These are phyloP conservation scores for Kazachstania psychrophila DNA, from an alignment of 805 yeast species.

Conservation along the genomic window DNA sequence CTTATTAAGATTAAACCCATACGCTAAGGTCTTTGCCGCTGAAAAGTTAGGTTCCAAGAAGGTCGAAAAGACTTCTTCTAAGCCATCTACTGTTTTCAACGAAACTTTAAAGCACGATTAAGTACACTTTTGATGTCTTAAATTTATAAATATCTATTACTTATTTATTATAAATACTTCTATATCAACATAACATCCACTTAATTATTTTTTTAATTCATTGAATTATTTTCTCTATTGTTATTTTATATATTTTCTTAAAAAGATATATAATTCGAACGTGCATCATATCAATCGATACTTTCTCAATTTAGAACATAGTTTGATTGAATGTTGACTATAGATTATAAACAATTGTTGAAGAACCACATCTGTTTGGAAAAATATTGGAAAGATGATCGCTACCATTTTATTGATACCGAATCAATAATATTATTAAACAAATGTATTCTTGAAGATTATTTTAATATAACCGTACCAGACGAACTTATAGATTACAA, in stretches of 20 bases:
- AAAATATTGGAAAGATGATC: neutral
- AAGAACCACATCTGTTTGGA: neutral
- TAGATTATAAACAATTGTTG: neutral
- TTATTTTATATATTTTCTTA: neutral
- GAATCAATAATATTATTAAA: neutral
- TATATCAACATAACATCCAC: neutral
- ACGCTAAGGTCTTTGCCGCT: slow-evolving; percentile 94
- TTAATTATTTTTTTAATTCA: neutral
- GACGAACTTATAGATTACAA: neutral
- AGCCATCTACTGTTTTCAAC: slow-evolving; percentile 64
- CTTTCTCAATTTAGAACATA: no score
- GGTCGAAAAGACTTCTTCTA: slow-evolving; percentile 55
- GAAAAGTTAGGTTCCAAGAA: slow-evolving; percentile 82
- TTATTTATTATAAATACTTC: slow-evolving; percentile 2
- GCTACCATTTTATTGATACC: neutral
- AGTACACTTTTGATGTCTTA: slow-evolving; percentile 8
- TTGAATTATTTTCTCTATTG: neutral
- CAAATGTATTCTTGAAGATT: neutral
- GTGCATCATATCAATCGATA: no score
- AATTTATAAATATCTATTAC: neutral
- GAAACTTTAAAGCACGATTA: slow-evolving; percentile 58
- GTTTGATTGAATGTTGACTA: neutral
- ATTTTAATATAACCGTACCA: neutral
- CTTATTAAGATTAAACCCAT: slow-evolving; percentile 96
- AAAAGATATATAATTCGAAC: no score